Percentiles rank a stretch among this genome's conserved stretches.
These are phyloP conservation scores for Parietaria judaica DNA, from an alignment of 306 rosid genomes.

Conservation along the genomic window DNA sequence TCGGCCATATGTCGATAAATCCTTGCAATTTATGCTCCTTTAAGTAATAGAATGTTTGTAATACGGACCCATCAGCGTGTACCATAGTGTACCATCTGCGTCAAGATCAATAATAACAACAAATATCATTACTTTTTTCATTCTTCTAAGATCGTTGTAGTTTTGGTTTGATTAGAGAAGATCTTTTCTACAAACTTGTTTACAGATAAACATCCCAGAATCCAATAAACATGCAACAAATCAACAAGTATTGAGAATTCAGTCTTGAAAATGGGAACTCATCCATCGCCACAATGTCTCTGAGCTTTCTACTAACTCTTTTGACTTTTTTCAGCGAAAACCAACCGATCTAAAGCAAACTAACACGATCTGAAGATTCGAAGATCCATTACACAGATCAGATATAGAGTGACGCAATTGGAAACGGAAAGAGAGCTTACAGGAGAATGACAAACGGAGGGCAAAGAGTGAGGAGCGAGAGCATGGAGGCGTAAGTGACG, in stretches of 20 bases:
- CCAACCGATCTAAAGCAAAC: not conserved
- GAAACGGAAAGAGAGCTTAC: conserved; percentile 26
- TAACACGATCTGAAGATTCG: not conserved
- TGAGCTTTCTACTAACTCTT: no score
- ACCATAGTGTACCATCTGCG: conserved; percentile 98
- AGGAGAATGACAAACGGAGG: conserved; percentile 87
- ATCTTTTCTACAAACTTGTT: not conserved
- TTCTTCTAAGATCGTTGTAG: no score
- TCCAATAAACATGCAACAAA: not conserved
- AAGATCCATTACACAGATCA: not conserved
- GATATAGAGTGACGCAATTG: not conserved
- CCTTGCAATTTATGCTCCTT: conserved; percentile 38
- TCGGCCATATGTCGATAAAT: conserved; percentile 56
- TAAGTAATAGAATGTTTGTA: conserved; percentile 38
- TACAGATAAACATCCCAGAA: not conserved
- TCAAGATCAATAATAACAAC: conserved; percentile 3
- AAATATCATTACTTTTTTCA: no score
- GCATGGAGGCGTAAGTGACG: conserved; percentile 66
- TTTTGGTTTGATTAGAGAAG: no score
- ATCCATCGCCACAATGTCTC: not conserved
- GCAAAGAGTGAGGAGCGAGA: conserved; percentile 67
- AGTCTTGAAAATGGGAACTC: no score
- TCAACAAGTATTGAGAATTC: not conserved
- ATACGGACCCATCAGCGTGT: conserved; percentile 65
- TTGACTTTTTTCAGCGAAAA: not conserved